Percentiles rank a stretch among this genome's conserved stretches.
Evolutionary conservation across 768 basidiomycete species (phyloP).

Genomic region (Tulasnella sp.): DNA sequence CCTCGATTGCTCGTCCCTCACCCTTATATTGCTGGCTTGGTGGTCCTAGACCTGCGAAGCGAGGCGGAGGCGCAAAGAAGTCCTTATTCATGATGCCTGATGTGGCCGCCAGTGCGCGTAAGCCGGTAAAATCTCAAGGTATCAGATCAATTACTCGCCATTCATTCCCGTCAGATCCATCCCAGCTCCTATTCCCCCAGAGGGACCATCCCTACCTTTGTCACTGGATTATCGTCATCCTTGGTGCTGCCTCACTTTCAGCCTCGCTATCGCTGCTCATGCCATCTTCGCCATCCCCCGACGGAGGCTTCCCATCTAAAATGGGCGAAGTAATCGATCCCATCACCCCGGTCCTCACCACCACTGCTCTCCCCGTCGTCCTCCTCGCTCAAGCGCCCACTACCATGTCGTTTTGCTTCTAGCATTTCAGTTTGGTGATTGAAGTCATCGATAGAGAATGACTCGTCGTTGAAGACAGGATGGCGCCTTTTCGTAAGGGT

Average conservation of each 20-base stretch:
- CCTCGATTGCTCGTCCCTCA: slow-evolving; percentile 17
- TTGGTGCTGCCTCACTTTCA: background rate
- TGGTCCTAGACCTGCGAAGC: background rate
- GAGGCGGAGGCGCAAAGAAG: slow-evolving; percentile 63
- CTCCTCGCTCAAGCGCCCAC: slow-evolving; percentile 46
- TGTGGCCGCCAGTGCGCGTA: background rate
- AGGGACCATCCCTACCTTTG: slow-evolving; percentile 24
- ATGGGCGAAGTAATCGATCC: slow-evolving; percentile 58
- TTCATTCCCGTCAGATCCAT: background rate
- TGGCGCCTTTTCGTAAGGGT: slow-evolving; percentile 23
- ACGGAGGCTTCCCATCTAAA: slow-evolving; percentile 39
- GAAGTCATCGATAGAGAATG: slow-evolving; percentile 81
- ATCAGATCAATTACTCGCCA: background rate
- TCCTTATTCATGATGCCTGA: slow-evolving; percentile 42
- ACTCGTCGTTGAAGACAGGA: slow-evolving; percentile 69
- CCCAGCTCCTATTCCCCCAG: background rate
- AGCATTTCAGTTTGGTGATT: slow-evolving; percentile 74
- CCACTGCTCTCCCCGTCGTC: slow-evolving; percentile 38
- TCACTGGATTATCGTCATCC: background rate
- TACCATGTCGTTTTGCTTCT: slow-evolving; percentile 52
- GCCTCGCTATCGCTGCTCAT: background rate
- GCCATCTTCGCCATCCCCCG: slow-evolving; percentile 33
- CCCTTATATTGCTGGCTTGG: slow-evolving; percentile 5
- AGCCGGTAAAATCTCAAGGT: background rate
- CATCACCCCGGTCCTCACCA: slow-evolving; percentile 35